phyloP scores from a whole-genome alignment of 345 rosid species.

The Populus tremula region DNA sequence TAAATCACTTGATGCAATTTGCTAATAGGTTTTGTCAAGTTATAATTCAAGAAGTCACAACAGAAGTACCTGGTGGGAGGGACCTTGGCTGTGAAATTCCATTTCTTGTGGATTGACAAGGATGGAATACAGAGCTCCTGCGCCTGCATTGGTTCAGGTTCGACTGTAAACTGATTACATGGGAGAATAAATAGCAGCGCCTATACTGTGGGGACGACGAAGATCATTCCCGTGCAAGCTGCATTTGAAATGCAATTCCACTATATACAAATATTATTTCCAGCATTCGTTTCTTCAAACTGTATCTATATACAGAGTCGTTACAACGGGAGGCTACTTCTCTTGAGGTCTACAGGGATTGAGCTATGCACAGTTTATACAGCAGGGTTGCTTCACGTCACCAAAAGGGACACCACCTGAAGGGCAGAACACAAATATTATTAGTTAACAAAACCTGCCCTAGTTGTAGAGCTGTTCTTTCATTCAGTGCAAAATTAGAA shows the following conservation, averaged over 20 bases:
- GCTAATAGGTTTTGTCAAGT: background rate
- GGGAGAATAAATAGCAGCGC: background rate
- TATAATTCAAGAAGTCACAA: background rate
- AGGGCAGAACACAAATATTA: background rate
- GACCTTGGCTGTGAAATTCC: background rate
- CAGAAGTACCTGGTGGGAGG: background rate
- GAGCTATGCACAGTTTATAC: conserved; percentile 19
- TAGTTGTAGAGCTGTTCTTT: background rate
- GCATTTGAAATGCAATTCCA: background rate
- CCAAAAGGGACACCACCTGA: conserved; percentile 99
- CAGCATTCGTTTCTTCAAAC: background rate
- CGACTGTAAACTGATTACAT: too few relatives aligned
- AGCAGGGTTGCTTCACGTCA: conserved; percentile 20
- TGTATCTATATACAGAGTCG: conserved; percentile 10
- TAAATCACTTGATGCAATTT: background rate
- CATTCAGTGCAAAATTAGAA: background rate
- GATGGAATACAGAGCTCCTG: background rate
- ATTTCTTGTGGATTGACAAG: background rate
- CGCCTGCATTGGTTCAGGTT: too few relatives aligned
- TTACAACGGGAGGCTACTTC: background rate
- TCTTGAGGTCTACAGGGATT: background rate
- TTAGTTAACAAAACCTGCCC: background rate
- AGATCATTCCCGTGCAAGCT: background rate
- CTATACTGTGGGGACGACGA: background rate
- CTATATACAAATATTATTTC: conserved; percentile 3